These are phyloP conservation scores for Kalaharituber pfeilii DNA, from an alignment of 2,329 filamentous ascomycete genomes.

Conservation along the genomic window DNA sequence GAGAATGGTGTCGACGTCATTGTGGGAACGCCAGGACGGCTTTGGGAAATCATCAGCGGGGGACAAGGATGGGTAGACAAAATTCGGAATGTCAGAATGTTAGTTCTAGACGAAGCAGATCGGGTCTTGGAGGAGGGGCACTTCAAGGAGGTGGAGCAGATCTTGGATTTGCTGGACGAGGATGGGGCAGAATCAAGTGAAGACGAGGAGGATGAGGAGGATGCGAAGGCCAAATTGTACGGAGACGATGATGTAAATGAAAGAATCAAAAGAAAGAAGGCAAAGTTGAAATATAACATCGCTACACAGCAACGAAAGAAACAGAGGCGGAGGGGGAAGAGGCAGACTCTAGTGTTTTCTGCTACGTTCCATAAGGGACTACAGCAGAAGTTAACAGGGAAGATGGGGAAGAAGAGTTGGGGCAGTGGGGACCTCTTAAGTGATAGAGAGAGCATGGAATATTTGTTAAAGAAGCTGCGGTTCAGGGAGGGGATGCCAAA, in stretches of 20 bases:
- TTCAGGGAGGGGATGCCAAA: slow-evolving; percentile 72
- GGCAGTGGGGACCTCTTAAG: slow-evolving; percentile 43
- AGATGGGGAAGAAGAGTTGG: slow-evolving; percentile 35
- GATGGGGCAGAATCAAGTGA: slow-evolving; percentile 30
- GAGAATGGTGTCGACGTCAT: slow-evolving; percentile 65
- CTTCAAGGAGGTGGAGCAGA: slow-evolving; percentile 85
- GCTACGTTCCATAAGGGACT: slow-evolving; percentile 86
- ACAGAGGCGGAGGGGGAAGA: slow-evolving; percentile 23
- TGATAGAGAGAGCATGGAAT: slow-evolving; percentile 74
- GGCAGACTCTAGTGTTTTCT: slow-evolving; percentile 90
- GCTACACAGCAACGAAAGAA: slow-evolving; percentile 18
- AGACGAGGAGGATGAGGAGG: slow-evolving; percentile 31
- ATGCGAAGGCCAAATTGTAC: slow-evolving; percentile 6
- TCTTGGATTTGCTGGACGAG: slow-evolving; percentile 61
- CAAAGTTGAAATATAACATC: slow-evolving; percentile 6
- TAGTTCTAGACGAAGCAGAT: slow-evolving; percentile 91
- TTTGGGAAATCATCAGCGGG: slow-evolving; percentile 84
- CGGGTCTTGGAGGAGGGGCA: slow-evolving; percentile 78
- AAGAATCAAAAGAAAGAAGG: slow-evolving; percentile 8
- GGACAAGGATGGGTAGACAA: slow-evolving; percentile 50
- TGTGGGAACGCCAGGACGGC: slow-evolving; percentile 75
- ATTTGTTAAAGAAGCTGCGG: slow-evolving; percentile 73
- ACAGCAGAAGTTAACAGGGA: slow-evolving; percentile 77
- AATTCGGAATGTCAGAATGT: slow-evolving; percentile 55
- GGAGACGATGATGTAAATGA: slow-evolving; percentile 10